Conservation (phyloP, 257 asterid species). For the Gardenia jasminoides region DNA sequence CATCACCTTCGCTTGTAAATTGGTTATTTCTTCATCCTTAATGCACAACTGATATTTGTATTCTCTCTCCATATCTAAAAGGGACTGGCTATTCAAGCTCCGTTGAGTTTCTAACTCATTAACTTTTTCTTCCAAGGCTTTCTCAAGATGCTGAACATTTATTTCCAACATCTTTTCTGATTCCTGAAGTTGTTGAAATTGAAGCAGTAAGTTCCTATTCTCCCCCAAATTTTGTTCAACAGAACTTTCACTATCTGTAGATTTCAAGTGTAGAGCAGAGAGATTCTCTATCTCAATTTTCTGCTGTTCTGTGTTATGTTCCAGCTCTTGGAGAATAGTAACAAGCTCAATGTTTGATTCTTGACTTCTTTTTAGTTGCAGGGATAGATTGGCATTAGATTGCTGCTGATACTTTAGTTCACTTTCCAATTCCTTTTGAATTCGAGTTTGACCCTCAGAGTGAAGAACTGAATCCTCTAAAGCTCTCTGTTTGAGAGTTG, state of each 20-base stretch:
- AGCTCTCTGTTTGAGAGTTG: conserved; percentile 23
- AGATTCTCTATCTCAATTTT: conserved; percentile 65
- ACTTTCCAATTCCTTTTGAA: conserved; percentile 56
- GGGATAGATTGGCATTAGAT: conserved; percentile 53
- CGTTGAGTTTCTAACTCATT: conserved; percentile 45
- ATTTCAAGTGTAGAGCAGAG: conserved; percentile 36
- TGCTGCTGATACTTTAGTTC: conserved; percentile 66
- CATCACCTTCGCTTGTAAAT: conserved; percentile 39
- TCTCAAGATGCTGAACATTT: conserved; percentile 40
- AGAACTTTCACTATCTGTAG: conserved; percentile 26
- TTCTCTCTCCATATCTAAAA: conserved; percentile 40
- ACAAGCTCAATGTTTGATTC: conserved; percentile 84
- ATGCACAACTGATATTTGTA: conserved; percentile 31
- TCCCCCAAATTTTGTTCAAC: conserved; percentile 31
- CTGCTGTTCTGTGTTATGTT: conserved; percentile 72
- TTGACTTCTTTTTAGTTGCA: conserved; percentile 69
- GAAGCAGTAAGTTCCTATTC: conserved; percentile 27
- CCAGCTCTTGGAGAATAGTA: conserved; percentile 84
- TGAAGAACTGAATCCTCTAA: conserved; percentile 34
- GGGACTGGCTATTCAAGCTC: conserved; percentile 32
- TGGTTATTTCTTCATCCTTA: conserved; percentile 52
- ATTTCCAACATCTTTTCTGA: conserved; percentile 46
- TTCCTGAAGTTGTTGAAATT: conserved; percentile 41
- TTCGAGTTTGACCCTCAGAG: conserved; percentile 37
- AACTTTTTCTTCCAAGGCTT: conserved; percentile 39